phyloP scores from a whole-genome alignment of 371 early-diverging fungal genomes.

The Ecytonucleospora hepatopenaei region DNA sequence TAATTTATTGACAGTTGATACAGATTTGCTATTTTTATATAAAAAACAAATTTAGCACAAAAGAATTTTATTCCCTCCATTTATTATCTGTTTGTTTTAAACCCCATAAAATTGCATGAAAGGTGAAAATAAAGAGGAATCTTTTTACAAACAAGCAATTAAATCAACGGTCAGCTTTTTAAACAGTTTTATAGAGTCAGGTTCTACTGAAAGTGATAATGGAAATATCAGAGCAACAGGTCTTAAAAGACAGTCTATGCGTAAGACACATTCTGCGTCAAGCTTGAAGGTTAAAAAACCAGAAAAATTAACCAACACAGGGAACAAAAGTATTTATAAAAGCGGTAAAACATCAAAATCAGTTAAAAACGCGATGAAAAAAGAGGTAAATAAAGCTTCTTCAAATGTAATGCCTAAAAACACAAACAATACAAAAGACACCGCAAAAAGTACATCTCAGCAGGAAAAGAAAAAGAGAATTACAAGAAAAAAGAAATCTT shows the following conservation, averaged over 20 bases:
- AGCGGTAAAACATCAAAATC: background rate
- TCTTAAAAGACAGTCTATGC: background rate
- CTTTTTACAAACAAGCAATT: background rate
- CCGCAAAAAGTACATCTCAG: background rate
- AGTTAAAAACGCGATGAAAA: conserved; percentile 4
- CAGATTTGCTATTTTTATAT: too few species aligned
- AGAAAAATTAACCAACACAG: background rate
- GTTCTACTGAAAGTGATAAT: background rate
- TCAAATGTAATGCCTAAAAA: background rate
- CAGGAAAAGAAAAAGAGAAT: background rate
- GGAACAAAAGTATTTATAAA: background rate
- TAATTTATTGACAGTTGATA: too few species aligned
- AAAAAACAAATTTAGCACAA: too few species aligned
- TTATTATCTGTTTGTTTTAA: too few species aligned
- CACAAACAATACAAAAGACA: background rate
- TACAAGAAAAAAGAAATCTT: background rate
- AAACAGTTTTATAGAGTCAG: background rate
- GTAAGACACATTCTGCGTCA: background rate
- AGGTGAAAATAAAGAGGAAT: too few species aligned
- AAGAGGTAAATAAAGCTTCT: background rate
- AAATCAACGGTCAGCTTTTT: conserved; percentile 5
- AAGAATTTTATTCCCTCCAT: too few species aligned
- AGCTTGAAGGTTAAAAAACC: background rate
- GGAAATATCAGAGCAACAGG: background rate
- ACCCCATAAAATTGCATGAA: too few species aligned